Base-by-base conservation (phyloP, 1,139 yeast genomes). In the Suhomyces ambrosiae region DNA sequence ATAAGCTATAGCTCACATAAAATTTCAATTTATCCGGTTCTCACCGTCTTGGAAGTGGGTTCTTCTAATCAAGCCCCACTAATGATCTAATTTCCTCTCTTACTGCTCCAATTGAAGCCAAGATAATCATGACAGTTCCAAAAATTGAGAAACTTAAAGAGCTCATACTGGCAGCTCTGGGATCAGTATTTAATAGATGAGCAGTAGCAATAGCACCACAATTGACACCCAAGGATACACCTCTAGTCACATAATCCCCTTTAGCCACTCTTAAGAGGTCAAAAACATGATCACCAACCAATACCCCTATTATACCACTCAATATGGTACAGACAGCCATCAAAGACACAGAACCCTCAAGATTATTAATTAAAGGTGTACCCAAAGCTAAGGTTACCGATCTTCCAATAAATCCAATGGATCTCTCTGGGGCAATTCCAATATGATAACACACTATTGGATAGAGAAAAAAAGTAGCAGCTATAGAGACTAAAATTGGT, bases 201-300 rank as follows among this genome's bases (percentile, higher is more conserved):
- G 92, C 92, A 3, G 94, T 83, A 1, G 89, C 88, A 35, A 86
- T 82, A 1, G 95, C 95, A 5, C 90, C 87, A 51, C 90, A 82
- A 52, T 82, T 83, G 34, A 84, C 74, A 2, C 95, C 95, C 37
- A 85, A 61, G 1, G 87, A 79, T 11, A 85, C 79, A 1, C 95
- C 95, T 45, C 90, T 62, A 0, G 90, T 82, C 5, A 86, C 82
- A 53, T 76, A 86, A 55, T 86, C 94, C 50, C 77, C 76, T 23
- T 74, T 70, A 4, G 79, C 68, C 3, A 86, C 71, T 30, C 82
- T 56, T 27, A 85, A 45, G 33, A 76, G 34, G 54, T 63, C 52
- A 71, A 61, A 54, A 55, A 73, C 47, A 15, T 54, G 45, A 39
- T 80, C 86, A 7, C 92, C 90, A 23, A 80, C 63, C 26, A 86